Evolutionary conservation across 306 rosid species (phyloP).

Genomic region (Hippophae gyantsensis): DNA sequence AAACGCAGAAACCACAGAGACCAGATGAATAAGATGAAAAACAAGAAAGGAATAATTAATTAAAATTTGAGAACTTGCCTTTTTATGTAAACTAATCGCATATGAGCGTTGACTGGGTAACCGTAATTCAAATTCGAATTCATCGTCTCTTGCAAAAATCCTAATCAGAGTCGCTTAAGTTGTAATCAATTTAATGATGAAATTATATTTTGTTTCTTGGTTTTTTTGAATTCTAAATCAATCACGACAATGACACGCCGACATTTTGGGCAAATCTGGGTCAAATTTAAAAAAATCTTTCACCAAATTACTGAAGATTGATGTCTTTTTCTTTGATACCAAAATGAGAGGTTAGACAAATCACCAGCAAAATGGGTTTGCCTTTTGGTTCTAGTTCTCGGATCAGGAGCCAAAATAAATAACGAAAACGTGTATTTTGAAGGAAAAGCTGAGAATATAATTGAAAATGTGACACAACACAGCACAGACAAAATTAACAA

Average conservation of each 20-base stretch:
- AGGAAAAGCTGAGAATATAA: background rate
- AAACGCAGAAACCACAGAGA: background rate
- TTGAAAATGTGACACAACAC: background rate
- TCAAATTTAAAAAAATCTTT: conserved; percentile 4
- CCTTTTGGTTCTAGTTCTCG: no score
- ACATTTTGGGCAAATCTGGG: conserved; percentile 19
- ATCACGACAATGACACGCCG: conserved; percentile 28
- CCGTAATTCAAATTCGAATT: conserved; percentile 32
- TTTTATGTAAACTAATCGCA: conserved; percentile 28
- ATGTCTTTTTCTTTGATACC: no score
- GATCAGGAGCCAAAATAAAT: no score
- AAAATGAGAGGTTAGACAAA: no score
- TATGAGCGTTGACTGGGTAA: conserved; percentile 15
- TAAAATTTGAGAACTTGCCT: conserved; percentile 17
- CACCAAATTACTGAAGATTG: background rate
- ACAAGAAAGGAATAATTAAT: conserved; percentile 1
- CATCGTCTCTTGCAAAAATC: conserved; percentile 28
- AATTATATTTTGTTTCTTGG: conserved; percentile 8
- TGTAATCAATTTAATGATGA: conserved; percentile 14
- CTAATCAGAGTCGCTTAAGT: conserved; percentile 23
- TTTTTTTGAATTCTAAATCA: conserved; percentile 8
- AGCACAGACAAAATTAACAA: no score
- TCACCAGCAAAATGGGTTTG: no score
- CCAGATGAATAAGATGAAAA: conserved; percentile 8
- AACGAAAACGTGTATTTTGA: no score